Evolutionary conservation across 1,139 yeast genomes (phyloP).

Genomic region (Lodderomyces parapsilosis): DNA sequence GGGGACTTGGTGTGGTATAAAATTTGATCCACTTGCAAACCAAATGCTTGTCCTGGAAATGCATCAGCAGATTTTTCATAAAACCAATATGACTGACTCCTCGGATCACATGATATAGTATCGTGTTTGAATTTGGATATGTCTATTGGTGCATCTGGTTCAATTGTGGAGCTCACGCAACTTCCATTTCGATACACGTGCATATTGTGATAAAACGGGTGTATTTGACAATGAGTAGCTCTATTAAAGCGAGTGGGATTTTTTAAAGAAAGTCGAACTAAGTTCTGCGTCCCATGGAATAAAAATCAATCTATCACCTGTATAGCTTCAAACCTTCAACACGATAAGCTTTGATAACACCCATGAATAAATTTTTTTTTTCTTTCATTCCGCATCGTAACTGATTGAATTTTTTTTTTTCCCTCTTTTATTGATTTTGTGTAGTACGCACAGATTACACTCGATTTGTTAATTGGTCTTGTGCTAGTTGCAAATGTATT

Average conservation of each 20-base stretch:
- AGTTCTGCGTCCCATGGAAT: neutral
- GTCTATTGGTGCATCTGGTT: conserved; percentile 13
- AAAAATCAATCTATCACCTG: neutral
- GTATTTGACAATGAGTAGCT: too few relatives aligned
- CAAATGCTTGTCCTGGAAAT: conserved; percentile 48
- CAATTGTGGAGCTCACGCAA: conserved; percentile 2
- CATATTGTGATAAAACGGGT: neutral
- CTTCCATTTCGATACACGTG: neutral
- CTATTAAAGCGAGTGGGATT: neutral
- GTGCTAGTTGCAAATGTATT: neutral
- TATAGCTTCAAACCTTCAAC: too few relatives aligned
- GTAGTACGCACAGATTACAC: neutral
- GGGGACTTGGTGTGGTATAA: conserved; percentile 37
- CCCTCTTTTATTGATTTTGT: neutral
- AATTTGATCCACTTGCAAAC: conserved; percentile 32
- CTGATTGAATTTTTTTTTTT: neutral
- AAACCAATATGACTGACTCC: conserved; percentile 39
- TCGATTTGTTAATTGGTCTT: neutral
- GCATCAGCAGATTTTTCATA: conserved; percentile 34
- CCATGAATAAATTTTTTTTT: neutral
- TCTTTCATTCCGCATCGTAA: neutral
- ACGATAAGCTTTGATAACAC: neutral
- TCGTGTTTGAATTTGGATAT: conserved; percentile 25
- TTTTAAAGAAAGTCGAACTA: neutral
- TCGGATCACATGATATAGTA: conserved; percentile 22